A percentile compares a stretch with the other conserved stretches of the same genome.
Conservation (phyloP, 1,284 basidiomycete genomes). For the Ceratorhiza oryzae-sativae region DNA sequence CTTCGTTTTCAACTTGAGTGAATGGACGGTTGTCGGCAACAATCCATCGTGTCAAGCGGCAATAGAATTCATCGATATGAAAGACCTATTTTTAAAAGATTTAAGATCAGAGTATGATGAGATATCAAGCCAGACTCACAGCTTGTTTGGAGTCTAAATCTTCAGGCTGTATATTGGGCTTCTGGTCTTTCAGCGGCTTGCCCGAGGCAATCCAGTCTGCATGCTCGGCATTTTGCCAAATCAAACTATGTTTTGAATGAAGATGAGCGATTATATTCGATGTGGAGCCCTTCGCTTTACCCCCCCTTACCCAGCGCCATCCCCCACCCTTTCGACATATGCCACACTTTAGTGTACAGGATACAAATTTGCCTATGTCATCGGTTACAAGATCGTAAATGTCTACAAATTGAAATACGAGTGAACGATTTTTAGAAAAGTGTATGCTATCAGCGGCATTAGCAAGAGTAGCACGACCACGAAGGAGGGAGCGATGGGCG, state of each 20-base stretch:
- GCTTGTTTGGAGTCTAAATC: background rate
- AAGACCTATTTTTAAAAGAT: background rate
- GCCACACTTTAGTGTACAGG: background rate
- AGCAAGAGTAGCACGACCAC: background rate
- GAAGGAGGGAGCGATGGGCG: background rate
- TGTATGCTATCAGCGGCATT: background rate
- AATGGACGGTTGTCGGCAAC: constrained; percentile 8
- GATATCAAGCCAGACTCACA: background rate
- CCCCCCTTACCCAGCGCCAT: background rate
- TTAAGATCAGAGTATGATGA: background rate
- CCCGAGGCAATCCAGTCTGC: background rate
- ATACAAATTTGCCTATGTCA: background rate
- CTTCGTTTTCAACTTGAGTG: constrained; percentile 19
- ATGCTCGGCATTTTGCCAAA: background rate
- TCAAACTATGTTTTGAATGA: background rate
- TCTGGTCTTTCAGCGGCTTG: background rate
- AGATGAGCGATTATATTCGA: background rate
- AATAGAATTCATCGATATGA: constrained; percentile 14
- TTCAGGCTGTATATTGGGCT: background rate
- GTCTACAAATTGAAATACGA: constrained; percentile 10
- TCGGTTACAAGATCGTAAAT: background rate
- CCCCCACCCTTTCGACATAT: background rate
- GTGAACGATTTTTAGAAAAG: background rate
- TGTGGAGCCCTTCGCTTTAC: background rate
- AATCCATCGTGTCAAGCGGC: constrained; percentile 4